Evolutionary conservation across 2,329 filamentous ascomycete species (phyloP), one percentile per base, ranked within the genome.

Genomic region (Plenodomus biglobosus): DNA sequence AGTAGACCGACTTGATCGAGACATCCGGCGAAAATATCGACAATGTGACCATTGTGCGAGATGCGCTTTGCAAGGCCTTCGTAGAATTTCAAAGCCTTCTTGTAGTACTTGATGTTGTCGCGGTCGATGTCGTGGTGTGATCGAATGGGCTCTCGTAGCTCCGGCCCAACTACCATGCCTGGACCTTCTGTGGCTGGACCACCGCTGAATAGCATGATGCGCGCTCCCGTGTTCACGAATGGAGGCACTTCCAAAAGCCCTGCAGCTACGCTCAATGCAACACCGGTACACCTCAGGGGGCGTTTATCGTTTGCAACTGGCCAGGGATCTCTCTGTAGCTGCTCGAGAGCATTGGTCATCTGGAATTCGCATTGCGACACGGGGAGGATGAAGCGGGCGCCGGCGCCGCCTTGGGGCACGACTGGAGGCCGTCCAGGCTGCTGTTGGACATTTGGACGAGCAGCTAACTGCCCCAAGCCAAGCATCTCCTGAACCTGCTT

Each of bases 401-500:
- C 89, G 42, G 92, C 87, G 36, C 90, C 89, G 73, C 89, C 85
- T 10, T 87, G 83, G 60, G 87, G 81, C 10, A 46, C 42, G 58
- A 69, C 57, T 5, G 85, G 82, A 35, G 87, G 84, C 41, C 90
- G 85, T 54, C 90, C 89, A 39, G 88, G 86, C 62, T 87, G 85
- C 50, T 84, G 84, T 74, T 88, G 84, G 68, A 81, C 76, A 39
- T 62, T 64, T 19, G 91, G 90, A 57, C 94, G 85, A 55, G 90
- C 73, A 30, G 85, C 84, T 19, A 88, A 79, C 17, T 87, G 82
- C 40, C 86, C 80, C 45, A 96, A 80, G 21, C 92, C 94, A 42
- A 99, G 85, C 94, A 99, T 99, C 69, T 99, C 94, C 73, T 97
- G 92, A n/a, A 99, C 91, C 71, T 97, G 92, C 77, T 97, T 97